phyloP scores from a whole-genome alignment of 139 green algal species.

The Dunaliella sp. region DNA sequence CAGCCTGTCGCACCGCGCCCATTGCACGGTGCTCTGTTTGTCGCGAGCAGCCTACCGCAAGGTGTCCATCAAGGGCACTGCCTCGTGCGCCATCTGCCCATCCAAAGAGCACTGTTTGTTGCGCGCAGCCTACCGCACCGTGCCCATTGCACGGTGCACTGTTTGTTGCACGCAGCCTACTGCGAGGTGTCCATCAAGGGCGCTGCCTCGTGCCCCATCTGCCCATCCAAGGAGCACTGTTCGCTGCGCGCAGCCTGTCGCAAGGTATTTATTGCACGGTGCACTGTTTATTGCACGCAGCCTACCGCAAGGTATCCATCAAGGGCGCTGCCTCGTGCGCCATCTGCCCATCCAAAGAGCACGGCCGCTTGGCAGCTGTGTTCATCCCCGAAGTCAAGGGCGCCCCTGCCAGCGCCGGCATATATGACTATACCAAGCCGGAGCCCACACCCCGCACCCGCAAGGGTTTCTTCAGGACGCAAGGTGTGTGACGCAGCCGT shows the following conservation, averaged over 20 bases:
- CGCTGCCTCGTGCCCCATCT: constrained; percentile 54
- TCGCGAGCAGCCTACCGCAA: constrained; percentile 44
- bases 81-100: constrained; percentile 53
- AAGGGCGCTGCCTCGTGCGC: constrained; percentile 66
- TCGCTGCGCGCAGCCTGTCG: too few species aligned
- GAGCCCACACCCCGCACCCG: constrained; percentile 28
- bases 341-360: constrained; percentile 34
- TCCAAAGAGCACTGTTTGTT: too few species aligned
- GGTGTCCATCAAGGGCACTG: constrained; percentile 68
- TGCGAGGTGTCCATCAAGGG: constrained; percentile 69
- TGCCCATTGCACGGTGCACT: too few species aligned
- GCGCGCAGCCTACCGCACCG: too few species aligned
- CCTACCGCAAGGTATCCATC: constrained; percentile 54
- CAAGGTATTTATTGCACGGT: too few species aligned
- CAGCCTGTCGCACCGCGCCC: too few species aligned
- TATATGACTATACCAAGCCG: neutral
- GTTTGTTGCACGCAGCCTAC: constrained; percentile 32
- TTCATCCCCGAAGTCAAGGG: constrained; percentile 82
- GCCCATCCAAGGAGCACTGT: constrained; percentile 23
- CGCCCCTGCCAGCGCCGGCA: constrained; percentile 28
- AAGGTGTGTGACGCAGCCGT: constrained; percentile 30
- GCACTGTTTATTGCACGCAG: too few species aligned
- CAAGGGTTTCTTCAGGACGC: constrained; percentile 52
- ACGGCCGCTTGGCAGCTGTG: constrained; percentile 30
- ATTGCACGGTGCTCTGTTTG: too few species aligned